Conservation (phyloP, 176 grass and related monocot genomes). For the Triticum aestivum region IWGSC_CS_RefSeq_v2.1 NC_057801.1:125841040-125841539, state of each 20-base stretch:
- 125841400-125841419: background rate
- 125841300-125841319: conserved; percentile 63
- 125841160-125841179: conserved; percentile 37
- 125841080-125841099: conserved; percentile 18
- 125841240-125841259: conserved; percentile 52
- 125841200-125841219: conserved; percentile 60
- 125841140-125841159: conserved; percentile 45
- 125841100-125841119: conserved; percentile 3
- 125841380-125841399: conserved; percentile 11
- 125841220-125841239: conserved; percentile 51
- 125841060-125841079: background rate
- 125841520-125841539: conserved; percentile 5
- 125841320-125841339: conserved; percentile 10
- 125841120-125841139: conserved; percentile 1
- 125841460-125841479: background rate
- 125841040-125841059: conserved; percentile 47
- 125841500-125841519: background rate
- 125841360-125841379: conserved; percentile 38
- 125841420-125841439: conserved; percentile 10
- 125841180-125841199: conserved; percentile 48
- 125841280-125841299: conserved; percentile 97
- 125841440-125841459: background rate
- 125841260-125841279: conserved; percentile 89
- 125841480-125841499: background rate
- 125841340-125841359: conserved; percentile 23